Percentiles rank a stretch among this genome's conserved stretches.
Evolutionary conservation across 2,329 filamentous ascomycete genomes (phyloP).

Genomic region (Penicillium sp.): DNA sequence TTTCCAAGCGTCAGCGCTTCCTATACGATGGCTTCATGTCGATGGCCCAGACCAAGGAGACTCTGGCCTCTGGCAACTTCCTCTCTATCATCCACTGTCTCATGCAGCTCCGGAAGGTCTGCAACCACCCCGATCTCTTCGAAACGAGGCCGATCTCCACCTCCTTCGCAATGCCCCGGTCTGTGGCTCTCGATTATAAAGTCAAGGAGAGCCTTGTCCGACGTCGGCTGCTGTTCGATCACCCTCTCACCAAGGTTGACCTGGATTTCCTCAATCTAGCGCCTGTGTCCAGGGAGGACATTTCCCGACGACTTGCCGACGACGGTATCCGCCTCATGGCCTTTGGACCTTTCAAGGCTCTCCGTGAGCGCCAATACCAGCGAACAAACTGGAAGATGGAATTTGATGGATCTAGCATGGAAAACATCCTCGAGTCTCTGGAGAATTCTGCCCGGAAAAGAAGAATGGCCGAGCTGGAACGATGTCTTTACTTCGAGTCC

Average conservation of each 20-base stretch:
- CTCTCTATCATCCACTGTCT: constrained; percentile 97
- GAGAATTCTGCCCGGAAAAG: constrained; percentile 69
- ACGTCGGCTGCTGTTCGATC: constrained; percentile 60
- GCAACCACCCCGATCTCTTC: constrained; percentile 96
- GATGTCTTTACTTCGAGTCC: constrained; percentile 76
- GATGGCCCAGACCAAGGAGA: constrained; percentile 82
- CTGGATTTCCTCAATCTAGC: constrained; percentile 77
- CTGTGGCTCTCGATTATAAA: constrained; percentile 71
- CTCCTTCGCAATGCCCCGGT: constrained; percentile 86
- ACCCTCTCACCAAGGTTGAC: constrained; percentile 64
- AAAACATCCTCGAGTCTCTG: constrained; percentile 68
- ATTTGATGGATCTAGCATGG: constrained; percentile 65
- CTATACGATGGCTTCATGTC: constrained; percentile 96
- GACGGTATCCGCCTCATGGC: constrained; percentile 66
- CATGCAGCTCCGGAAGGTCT: constrained; percentile 96
- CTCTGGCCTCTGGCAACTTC: constrained; percentile 88
- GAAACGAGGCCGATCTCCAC: constrained; percentile 95
- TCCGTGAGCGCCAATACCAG: constrained; percentile 68
- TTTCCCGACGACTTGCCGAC: constrained; percentile 54
- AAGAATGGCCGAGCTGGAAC: constrained; percentile 74
- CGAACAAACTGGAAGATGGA: constrained; percentile 54
- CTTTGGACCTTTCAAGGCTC: constrained; percentile 65
- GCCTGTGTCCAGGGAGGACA: constrained; percentile 66
- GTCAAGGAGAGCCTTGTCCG: constrained; percentile 69
- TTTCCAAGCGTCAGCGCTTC: constrained; percentile 93